Conservation (phyloP, 768 basidiomycete species). For the Leucosporidium yakuticum region DNA sequence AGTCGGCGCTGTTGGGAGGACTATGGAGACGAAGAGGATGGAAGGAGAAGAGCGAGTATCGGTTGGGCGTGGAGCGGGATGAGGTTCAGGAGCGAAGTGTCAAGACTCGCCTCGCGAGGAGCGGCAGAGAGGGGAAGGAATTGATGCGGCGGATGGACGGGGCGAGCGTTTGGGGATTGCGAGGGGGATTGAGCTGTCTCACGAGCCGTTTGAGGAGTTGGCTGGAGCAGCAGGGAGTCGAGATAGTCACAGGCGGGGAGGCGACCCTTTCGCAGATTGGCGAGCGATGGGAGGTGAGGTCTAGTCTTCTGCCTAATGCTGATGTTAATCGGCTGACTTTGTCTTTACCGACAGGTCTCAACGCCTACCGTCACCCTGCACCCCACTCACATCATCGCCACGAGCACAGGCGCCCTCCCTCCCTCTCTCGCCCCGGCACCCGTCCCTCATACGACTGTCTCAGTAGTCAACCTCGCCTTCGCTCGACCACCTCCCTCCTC, state of each 20-base stretch:
- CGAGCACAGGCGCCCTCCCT: conserved; percentile 63
- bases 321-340: neutral
- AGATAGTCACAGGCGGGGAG: conserved; percentile 46
- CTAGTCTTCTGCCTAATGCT: too few relatives aligned
- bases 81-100: conserved; percentile 29
- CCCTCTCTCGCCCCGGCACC: conserved; percentile 49
- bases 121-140: conserved; percentile 3
- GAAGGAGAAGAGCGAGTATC: conserved; percentile 22
- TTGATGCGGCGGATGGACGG: conserved; percentile 38
- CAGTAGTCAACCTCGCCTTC: conserved; percentile 86
- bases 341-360: neutral
- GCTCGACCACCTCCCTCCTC: conserved; percentile 41
- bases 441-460: conserved; percentile 63
- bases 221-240: conserved; percentile 56
- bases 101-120: conserved; percentile 4
- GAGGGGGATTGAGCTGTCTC: conserved; percentile 66
- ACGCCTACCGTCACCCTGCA: conserved; percentile 5
- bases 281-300: conserved; percentile 17
- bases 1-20: conserved; percentile 45
- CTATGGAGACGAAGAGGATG: conserved; percentile 8
- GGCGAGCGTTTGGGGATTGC: conserved; percentile 75
- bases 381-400: conserved; percentile 59
- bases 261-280: conserved; percentile 4
- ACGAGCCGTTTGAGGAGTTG: conserved; percentile 53
- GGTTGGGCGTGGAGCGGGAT: conserved; percentile 14